Percentiles rank a stretch among this genome's conserved stretches.
phyloP scores from a whole-genome alignment of 1,284 basidiomycete species.

The Trichosporon faecale region DNA sequence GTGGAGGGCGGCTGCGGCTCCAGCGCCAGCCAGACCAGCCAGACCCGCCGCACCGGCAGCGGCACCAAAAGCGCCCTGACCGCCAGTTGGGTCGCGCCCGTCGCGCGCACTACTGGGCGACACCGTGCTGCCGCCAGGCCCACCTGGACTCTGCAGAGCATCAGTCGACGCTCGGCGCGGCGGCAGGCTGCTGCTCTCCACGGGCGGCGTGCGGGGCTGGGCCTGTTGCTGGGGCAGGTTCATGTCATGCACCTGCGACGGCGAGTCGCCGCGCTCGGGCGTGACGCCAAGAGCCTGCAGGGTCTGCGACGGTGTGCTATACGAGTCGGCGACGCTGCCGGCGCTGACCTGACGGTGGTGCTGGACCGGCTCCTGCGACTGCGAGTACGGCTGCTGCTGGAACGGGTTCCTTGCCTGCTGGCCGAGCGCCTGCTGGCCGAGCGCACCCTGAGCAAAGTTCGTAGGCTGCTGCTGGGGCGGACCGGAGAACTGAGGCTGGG shows the following conservation, averaged over 20 bases:
- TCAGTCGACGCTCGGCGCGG: neutral
- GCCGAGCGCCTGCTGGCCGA: neutral
- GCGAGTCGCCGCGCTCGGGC: conserved; percentile 2
- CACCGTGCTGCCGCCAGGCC: neutral
- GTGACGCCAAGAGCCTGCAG: conserved; percentile 4
- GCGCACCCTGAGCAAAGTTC: neutral
- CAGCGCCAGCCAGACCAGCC: neutral
- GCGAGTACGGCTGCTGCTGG: neutral
- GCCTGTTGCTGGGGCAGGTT: neutral
- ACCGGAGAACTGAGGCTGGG: neutral
- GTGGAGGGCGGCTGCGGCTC: neutral
- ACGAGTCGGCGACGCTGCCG: conserved; percentile 3
- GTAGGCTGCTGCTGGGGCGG: conserved; percentile 1
- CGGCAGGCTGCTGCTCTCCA: neutral
- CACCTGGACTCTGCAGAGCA: neutral
- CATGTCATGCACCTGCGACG: neutral
- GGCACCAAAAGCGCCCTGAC: conserved; percentile 10
- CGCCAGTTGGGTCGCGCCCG: neutral
- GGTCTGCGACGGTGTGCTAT: neutral
- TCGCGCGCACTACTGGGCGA: neutral
- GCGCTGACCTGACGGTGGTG: conserved; percentile 7
- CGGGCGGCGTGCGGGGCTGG: neutral
- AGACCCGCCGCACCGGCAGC: neutral
- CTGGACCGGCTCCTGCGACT: neutral
- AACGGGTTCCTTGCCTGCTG: neutral